Evolutionary conservation across 768 basidiomycete genomes (phyloP).

Genomic region (Lactarius hengduanensis): DNA sequence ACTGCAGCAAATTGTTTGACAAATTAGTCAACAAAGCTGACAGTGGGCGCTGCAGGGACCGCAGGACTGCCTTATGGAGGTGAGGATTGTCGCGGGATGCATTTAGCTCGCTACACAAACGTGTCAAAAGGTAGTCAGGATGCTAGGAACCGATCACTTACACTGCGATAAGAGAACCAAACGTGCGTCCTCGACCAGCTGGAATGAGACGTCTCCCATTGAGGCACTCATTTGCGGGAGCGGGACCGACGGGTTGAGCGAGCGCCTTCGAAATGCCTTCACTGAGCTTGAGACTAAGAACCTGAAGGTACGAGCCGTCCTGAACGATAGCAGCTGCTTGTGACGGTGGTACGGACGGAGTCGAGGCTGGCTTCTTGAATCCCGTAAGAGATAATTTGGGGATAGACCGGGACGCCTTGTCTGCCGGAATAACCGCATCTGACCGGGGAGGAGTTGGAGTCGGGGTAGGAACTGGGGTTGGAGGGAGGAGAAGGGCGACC

Average conservation of each 20-base stretch:
- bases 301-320: conserved; percentile 79
- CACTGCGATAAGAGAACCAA: conserved; percentile 71
- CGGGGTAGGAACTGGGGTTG: conserved; percentile 34
- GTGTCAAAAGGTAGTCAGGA: conserved; percentile 8
- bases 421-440: conserved; percentile 41
- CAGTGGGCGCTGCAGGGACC: conserved; percentile 72
- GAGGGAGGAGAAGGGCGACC: conserved; percentile 67
- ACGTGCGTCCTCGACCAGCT: conserved; percentile 62
- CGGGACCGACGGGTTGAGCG: conserved; percentile 58
- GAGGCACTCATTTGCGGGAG: conserved; percentile 51
- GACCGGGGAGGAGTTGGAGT: conserved; percentile 35
- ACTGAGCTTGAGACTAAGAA: conserved; percentile 71
- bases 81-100: conserved; percentile 62
- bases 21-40: conserved; percentile 72
- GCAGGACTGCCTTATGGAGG: conserved; percentile 65
- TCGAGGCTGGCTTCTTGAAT: conserved; percentile 57
- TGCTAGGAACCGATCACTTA: conserved; percentile 40
- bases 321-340: conserved; percentile 52
- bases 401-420: conserved; percentile 50
- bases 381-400: conserved; percentile 58
- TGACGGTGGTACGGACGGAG: conserved; percentile 38
- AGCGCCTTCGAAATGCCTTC: conserved; percentile 80
- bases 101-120: conserved; percentile 59
- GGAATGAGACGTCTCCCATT: conserved; percentile 71
- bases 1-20: conserved; percentile 62